phyloP scores from a whole-genome alignment of 805 yeast species.

The Saccharomycopsis fibuligera region DNA sequence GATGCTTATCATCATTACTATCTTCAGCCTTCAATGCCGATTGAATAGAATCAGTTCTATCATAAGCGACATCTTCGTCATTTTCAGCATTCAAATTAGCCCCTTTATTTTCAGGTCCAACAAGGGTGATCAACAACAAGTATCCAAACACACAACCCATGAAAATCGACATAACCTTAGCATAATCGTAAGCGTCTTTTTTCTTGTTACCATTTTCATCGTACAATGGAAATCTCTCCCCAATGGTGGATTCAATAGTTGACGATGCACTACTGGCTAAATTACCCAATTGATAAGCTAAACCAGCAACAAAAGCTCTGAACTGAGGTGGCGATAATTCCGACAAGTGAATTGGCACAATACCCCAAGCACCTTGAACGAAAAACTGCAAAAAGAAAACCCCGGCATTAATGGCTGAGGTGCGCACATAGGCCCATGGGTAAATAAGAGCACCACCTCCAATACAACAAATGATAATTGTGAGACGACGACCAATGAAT shows the following conservation, averaged over 20 bases:
- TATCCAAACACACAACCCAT: slow-evolving; percentile 59
- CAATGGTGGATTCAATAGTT: slow-evolving; percentile 62
- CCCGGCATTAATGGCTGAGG: slow-evolving; percentile 40
- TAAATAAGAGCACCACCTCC: slow-evolving; percentile 56
- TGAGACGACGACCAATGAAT: slow-evolving; percentile 53
- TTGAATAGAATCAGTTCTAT: slow-evolving; percentile 14
- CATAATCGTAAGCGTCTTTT: slow-evolving; percentile 44
- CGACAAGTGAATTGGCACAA: slow-evolving; percentile 57
- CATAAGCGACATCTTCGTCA: slow-evolving; percentile 12
- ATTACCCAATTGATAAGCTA: slow-evolving; percentile 67
- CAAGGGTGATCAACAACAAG: slow-evolving; percentile 38
- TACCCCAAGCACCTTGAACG: slow-evolving; percentile 74
- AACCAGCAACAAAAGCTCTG: slow-evolving; percentile 55
- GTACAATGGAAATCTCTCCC: slow-evolving; percentile 50
- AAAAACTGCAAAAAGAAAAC: slow-evolving; percentile 58
- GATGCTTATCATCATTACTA: slow-evolving; percentile 1
- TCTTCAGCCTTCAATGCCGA: slow-evolving; percentile 12
- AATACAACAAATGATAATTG: slow-evolving; percentile 44
- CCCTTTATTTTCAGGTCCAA: slow-evolving; percentile 49
- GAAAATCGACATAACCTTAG: slow-evolving; percentile 65
- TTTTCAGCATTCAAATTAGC: slow-evolving; percentile 15
- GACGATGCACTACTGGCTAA: slow-evolving; percentile 65
- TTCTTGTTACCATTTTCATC: slow-evolving; percentile 27
- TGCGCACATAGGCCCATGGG: slow-evolving; percentile 48
- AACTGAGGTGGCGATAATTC: slow-evolving; percentile 63